These are phyloP conservation scores for Limonomyces culmigenus DNA, from an alignment of 1,284 basidiomycete species.

Conservation along the genomic window DNA sequence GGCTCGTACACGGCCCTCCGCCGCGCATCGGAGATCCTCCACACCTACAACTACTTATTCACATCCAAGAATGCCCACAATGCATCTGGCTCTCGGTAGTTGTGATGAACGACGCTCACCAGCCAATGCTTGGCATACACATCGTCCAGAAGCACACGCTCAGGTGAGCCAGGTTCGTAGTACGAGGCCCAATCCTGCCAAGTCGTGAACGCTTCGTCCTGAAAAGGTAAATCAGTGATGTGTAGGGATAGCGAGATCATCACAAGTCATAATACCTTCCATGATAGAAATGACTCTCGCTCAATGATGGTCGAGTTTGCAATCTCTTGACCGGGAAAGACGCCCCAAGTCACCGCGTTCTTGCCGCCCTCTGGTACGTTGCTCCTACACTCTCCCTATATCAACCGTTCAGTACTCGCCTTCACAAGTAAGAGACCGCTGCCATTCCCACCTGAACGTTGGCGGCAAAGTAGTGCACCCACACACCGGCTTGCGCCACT, in stretches of 20 bases:
- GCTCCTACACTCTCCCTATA: constrained; percentile 64
- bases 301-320: constrained; percentile 97
- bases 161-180: constrained; percentile 62
- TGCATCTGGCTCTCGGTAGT: constrained; percentile 71
- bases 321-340: constrained; percentile 94
- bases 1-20: no score
- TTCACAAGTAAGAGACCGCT: not conserved
- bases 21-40: constrained; percentile 63
- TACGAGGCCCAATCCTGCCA: constrained; percentile 92
- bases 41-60: no score
- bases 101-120: constrained; percentile 87
- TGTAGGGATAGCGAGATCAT: not conserved
- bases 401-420: not conserved
- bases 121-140: constrained; percentile 75
- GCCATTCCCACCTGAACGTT: constrained; percentile 45
- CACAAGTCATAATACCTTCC: constrained; percentile 46
- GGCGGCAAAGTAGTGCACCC: constrained; percentile 77
- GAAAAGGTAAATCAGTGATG: constrained; percentile 3
- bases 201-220: constrained; percentile 95
- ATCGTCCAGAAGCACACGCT: constrained; percentile 56
- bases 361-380: constrained; percentile 70
- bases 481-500: constrained; percentile 39
- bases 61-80: constrained; percentile 76
- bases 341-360: constrained; percentile 98
- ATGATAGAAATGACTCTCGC: constrained; percentile 76